Evolutionary conservation across 305 asterid genomes (phyloP).

Genomic region (Solanum chacoense): DNA sequence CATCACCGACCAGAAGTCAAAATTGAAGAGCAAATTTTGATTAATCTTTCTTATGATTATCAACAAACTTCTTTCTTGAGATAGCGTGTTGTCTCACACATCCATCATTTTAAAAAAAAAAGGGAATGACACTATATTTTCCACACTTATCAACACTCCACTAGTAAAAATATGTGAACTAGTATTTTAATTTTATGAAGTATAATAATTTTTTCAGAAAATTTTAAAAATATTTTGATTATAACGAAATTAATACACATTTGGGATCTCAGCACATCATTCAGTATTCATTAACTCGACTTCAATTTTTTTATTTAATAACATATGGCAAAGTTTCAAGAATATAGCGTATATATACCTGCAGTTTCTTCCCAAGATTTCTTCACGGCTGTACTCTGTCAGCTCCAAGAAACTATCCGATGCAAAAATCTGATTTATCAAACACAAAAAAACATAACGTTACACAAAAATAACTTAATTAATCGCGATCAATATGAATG

Average conservation of each 20-base stretch:
- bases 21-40: background rate
- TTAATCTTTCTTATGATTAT: background rate
- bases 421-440: constrained; percentile 59
- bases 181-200: background rate
- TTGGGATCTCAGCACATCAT: background rate
- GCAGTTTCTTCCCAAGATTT: constrained; percentile 94
- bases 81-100: background rate
- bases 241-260: background rate
- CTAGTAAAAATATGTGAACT: background rate
- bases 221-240: background rate
- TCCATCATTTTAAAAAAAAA: background rate
- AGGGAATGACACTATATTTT: background rate
- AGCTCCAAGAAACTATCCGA: constrained; percentile 99
- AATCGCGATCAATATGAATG: background rate
- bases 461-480: background rate
- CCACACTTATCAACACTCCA: background rate
- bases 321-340: too few species aligned
- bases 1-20: background rate
- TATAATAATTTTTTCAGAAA: background rate
- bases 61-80: background rate
- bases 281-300: background rate
- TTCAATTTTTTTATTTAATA: background rate
- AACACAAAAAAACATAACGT: background rate
- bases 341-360: constrained; percentile 27
- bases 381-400: constrained; percentile 96